A percentile compares a stretch with the other conserved stretches of the same genome.
These are phyloP conservation scores for Penicillium crystallinum DNA, from an alignment of 495 filamentous ascomycete species.

Conservation along the genomic window DNA sequence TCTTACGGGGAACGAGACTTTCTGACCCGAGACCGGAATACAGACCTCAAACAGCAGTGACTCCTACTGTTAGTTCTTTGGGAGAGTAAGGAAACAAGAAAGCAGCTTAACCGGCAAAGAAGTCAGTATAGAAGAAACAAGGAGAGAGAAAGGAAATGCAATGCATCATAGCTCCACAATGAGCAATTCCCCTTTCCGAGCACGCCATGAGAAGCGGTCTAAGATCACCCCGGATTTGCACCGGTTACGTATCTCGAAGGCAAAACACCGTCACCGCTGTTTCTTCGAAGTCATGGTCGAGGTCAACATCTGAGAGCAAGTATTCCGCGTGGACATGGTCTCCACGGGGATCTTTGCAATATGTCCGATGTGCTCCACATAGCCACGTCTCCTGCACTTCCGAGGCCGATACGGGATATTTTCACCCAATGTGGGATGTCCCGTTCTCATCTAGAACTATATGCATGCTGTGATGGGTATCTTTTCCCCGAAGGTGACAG, in stretches of 20 bases:
- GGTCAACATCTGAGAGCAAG: too few species aligned
- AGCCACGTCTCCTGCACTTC: not conserved
- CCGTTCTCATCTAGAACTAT: not conserved
- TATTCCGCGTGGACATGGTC: too few species aligned
- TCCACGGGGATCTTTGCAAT: not conserved
- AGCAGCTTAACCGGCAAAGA: too few species aligned
- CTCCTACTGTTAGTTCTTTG: too few species aligned
- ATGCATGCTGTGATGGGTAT: constrained; percentile 3
- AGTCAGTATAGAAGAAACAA: not conserved
- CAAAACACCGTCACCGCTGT: constrained; percentile 11
- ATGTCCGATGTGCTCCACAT: constrained; percentile 1
- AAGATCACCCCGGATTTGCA: constrained; percentile 11
- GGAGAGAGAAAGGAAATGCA: not conserved
- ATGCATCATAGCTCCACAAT: constrained; percentile 11
- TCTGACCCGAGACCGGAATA: not conserved
- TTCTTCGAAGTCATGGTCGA: too few species aligned
- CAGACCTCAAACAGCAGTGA: too few species aligned
- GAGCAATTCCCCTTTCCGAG: constrained; percentile 28
- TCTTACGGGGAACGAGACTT: not conserved
- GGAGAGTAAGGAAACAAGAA: too few species aligned
- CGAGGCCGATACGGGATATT: constrained; percentile 6
- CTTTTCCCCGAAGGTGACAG: not conserved
- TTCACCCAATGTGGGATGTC: constrained; percentile 19
- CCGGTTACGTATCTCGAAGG: not conserved
- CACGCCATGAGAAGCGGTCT: constrained; percentile 26